phyloP scores from a whole-genome alignment of 345 rosid genomes.

The Limnanthes douglasii region DNA sequence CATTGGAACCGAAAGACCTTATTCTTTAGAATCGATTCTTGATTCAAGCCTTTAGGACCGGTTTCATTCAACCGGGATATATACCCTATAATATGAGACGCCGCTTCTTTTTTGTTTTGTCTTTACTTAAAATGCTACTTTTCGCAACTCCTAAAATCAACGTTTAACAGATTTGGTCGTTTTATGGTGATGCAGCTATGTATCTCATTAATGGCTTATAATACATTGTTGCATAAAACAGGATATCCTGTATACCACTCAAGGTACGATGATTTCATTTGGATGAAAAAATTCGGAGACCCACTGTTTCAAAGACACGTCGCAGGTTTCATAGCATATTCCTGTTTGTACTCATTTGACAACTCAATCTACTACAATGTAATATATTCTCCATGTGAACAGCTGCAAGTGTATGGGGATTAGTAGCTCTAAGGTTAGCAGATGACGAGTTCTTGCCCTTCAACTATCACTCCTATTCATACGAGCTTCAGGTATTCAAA shows the following conservation, averaged over 20 bases:
- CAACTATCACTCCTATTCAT: constrained; percentile 45
- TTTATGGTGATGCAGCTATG: too few relatives aligned
- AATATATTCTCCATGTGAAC: background rate
- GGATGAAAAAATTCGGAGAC: constrained; percentile 80
- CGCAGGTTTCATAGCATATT: constrained; percentile 21
- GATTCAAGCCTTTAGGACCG: too few relatives aligned
- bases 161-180: too few relatives aligned
- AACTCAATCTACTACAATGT: background rate
- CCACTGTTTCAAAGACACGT: constrained; percentile 62
- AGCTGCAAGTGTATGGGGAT: constrained; percentile 69
- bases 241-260: constrained; percentile 82
- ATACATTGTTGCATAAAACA: constrained; percentile 12
- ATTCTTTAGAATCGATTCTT: too few relatives aligned
- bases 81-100: too few relatives aligned
- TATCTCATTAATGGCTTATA: too few relatives aligned
- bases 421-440: constrained; percentile 61
- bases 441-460: constrained; percentile 70
- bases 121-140: too few relatives aligned
- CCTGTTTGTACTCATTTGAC: background rate
- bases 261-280: constrained; percentile 65
- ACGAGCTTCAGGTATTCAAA: constrained; percentile 66
- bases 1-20: too few relatives aligned
- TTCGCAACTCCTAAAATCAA: too few relatives aligned
- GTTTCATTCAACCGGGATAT: background rate
- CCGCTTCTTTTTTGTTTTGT: too few relatives aligned